Percentiles rank a stretch among this genome's conserved stretches.
Conservation (phyloP, 2,329 filamentous ascomycete species). For the Periconia sp. region DNA sequence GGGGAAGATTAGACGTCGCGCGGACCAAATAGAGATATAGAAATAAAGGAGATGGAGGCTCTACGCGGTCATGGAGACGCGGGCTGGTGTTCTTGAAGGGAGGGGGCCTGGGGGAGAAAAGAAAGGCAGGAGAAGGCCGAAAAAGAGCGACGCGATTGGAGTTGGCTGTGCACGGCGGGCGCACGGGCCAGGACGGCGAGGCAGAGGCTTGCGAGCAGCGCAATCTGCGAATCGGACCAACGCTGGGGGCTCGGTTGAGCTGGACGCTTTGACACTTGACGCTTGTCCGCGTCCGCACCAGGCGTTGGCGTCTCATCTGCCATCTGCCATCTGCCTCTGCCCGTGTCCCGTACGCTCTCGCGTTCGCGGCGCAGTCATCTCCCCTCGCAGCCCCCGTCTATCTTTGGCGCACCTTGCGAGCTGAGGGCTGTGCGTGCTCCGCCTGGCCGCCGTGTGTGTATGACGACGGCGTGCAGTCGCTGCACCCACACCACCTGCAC, state of each 20-base stretch:
- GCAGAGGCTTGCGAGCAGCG: too few species aligned
- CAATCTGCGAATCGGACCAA: too few species aligned
- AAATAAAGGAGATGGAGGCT: constrained; percentile 11
- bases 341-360: not conserved
- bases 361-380: constrained; percentile 1
- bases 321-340: too few species aligned
- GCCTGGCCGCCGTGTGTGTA: too few species aligned
- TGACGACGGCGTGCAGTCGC: too few species aligned
- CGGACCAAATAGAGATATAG: constrained; percentile 8
- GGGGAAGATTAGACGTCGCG: constrained; percentile 7
- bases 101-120: constrained; percentile 20
- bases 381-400: constrained; percentile 1
- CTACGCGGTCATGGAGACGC: constrained; percentile 20
- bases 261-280: too few species aligned
- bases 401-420: constrained; percentile 5
- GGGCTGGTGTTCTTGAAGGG: constrained; percentile 15
- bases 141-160: constrained; percentile 18
- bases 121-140: constrained; percentile 10
- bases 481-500: too few species aligned
- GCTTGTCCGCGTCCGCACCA: too few species aligned
- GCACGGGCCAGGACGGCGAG: not conserved
- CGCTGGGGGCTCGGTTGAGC: too few species aligned
- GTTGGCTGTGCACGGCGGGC: constrained; percentile 23
- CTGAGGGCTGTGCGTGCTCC: too few species aligned
- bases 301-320: constrained; percentile 3